Base-by-base conservation (phyloP, 768 basidiomycete genomes). In the Phlebiopsis gigantea region DNA sequence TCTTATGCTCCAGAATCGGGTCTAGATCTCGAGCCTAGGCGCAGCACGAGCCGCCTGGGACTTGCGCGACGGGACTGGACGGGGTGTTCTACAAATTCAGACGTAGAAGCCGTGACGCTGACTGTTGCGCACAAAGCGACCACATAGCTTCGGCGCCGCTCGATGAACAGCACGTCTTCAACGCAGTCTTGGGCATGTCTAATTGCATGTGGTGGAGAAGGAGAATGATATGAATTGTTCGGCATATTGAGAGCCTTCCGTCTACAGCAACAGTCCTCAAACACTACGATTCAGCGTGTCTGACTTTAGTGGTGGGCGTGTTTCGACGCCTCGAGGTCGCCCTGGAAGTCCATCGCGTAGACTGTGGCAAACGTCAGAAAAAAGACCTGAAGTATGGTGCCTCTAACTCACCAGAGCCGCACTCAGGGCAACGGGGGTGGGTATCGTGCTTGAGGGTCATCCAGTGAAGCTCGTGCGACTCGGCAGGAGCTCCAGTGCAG, bases 391-490 rank as follows among this genome's bases (percentile, higher is more conserved):
- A n/a, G 17, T 9, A 46, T 5, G 15, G 4, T 26, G 46, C 24
- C 26, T 31, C n/a, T 53, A 26, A 74, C 85, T 50, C 66, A 95
- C 93, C 91, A 55, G 88, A 93, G 64, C 95, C 95, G 63, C 95
- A 98, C 74, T 98, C 95, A 12, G 82, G 77, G 84, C 95, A 98
- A 69, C 95, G 88, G 61, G 78, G 76, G 62, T 79, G 77, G 71
- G 85, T 83, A 65, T 87, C 78, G 64, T 82, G 79, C 58, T 72
- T 78, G 64, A 90, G 61, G 59, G 68, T 80, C 70, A 93, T 84
- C 95, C 95, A 98, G 65, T 85, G 77, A 53, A 94, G 79, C 65
- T 98, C 93, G 74, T 98, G 96, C 30, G 93, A 95, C 73, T 98
- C 96, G 45, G 89, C 91, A 9, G 96, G 96, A 66, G 80, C 85